Evolutionary conservation across 2,329 filamentous ascomycete genomes (phyloP).

Genomic region (Mycosphaerella sp.): DNA sequence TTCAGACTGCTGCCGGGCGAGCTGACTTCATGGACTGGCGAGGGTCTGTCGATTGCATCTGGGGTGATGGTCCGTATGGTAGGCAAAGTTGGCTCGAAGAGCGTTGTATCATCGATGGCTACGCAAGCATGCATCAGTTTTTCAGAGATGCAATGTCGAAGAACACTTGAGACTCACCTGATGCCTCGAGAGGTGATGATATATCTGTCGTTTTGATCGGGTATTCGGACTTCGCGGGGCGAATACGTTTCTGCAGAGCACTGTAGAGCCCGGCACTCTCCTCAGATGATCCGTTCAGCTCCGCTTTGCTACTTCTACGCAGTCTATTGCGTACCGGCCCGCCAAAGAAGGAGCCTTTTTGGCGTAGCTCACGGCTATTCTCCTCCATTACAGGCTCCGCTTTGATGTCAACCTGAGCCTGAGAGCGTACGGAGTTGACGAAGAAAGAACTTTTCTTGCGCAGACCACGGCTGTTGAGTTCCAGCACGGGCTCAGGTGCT

Average conservation of each 20-base stretch:
- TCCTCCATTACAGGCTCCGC: conserved; percentile 19
- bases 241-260: conserved; percentile 49
- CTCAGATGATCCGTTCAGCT: conserved; percentile 32
- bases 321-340: conserved; percentile 26
- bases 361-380: conserved; percentile 22
- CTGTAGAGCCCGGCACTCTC: conserved; percentile 58
- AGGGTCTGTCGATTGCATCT: conserved; percentile 20
- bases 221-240: conserved; percentile 27
- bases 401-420: conserved; percentile 25
- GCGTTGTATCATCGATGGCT: conserved; percentile 1
- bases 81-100: conserved; percentile 8
- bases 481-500: conserved; percentile 4
- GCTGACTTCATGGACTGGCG: neutral
- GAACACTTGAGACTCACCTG: neutral
- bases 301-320: conserved; percentile 26
- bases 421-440: conserved; percentile 25
- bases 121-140: neutral
- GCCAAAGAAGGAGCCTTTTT: conserved; percentile 30
- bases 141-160: no score
- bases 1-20: conserved; percentile 18
- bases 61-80: conserved; percentile 28
- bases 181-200: neutral
- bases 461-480: conserved; percentile 18
- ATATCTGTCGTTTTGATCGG: conserved; percentile 1
- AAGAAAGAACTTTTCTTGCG: conserved; percentile 31